Base-by-base conservation (phyloP, 2,329 filamentous ascomycete genomes). In the Paracorniculantispora psalliotae region DNA sequence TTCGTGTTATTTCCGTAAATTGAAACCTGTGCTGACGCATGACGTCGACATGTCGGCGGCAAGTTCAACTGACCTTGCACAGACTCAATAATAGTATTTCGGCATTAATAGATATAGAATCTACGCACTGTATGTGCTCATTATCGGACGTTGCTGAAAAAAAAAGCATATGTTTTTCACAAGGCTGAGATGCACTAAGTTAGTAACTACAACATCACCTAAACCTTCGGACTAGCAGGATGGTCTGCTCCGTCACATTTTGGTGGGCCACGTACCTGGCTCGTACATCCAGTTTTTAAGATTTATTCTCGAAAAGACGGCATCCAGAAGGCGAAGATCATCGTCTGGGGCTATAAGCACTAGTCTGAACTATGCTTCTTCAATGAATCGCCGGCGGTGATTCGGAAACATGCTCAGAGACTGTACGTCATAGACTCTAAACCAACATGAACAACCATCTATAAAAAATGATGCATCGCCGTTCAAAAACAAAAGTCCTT, bases 1-100 rank as follows among this genome's bases (percentile, higher is more conserved):
- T 21, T 52, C 25, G 43, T 43, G 19, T 53, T 53, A 53, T 53
- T 53, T 53, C 50, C 50, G 50, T 28, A 43, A 15, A 28, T 43
- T 43, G 50, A 53, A 23, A 28, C 39, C 10, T 21, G 41, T 46
- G 52, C 52, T 55, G 50, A 53, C 35, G 17, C 7, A 30, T 53
- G 50, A 53, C 35, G 50, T 43, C 39, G 26, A 23, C 19, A 12
- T 33, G 10, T 4, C 33, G 12, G 33, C 10, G 7, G 28, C 19
- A 30, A 37, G 33, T 15, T 9, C 33, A 37, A 5, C 12, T 37
- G 5, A 13, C 33, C 33, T 15, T 13, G 10, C 33, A 13, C 33
- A 15, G 33, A 37, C 3, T 37, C 33, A 37, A 15, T n/a, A n/a
- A n/a, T n/a, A n/a, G n/a, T n/a, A n/a, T n/a, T n/a, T n/a, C n/a